phyloP scores from a whole-genome alignment of 805 yeast species.

The Saccharomyces mikatae region DNA sequence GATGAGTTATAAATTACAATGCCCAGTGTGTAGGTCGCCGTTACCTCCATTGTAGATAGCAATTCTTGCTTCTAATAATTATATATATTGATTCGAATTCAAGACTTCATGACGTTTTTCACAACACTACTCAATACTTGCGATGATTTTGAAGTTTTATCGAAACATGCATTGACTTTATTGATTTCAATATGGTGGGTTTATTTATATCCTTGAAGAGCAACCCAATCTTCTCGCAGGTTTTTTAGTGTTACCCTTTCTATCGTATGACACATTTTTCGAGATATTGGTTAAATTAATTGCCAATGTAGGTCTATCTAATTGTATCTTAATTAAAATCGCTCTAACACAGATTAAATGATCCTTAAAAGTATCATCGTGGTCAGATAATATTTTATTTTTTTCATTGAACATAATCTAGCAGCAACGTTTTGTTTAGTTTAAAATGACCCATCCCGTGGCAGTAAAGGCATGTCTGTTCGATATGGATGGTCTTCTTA shows the following conservation, averaged over 20 bases:
- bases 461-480: constrained; percentile 30
- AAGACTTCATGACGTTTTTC: neutral
- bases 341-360: neutral
- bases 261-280: neutral
- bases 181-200: neutral
- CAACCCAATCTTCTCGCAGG: neutral
- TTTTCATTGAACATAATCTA: neutral
- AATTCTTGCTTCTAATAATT: neutral
- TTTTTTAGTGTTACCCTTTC: neutral
- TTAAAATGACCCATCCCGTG: neutral
- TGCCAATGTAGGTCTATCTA: neutral
- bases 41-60: constrained; percentile 63
- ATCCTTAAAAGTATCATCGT: neutral
- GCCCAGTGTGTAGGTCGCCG: constrained; percentile 85
- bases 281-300: neutral
- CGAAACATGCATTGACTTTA: neutral
- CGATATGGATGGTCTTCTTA: constrained; percentile 92
- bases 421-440: neutral
- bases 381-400: neutral
- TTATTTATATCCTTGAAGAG: neutral
- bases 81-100: neutral
- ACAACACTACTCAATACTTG: neutral
- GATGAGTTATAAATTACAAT: constrained; percentile 89
- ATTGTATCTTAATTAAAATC: neutral
- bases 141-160: neutral